Base-by-base conservation (phyloP, 495 filamentous ascomycete genomes). In the Penicillium roqueforti region DNA sequence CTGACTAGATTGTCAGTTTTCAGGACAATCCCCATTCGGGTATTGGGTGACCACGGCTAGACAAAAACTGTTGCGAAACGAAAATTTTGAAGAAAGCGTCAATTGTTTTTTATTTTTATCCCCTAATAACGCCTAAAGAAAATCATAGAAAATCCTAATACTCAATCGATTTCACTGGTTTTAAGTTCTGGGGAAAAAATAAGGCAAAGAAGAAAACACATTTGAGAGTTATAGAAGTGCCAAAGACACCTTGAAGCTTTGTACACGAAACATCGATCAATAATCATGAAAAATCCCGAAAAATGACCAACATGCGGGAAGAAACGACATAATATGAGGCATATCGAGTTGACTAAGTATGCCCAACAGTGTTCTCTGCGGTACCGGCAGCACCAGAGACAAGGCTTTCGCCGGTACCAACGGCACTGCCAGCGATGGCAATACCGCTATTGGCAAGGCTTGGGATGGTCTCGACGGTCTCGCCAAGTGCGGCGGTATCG, bases 221-320 rank as follows among this genome's bases (percentile, higher is more conserved):
- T n/a, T 5, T 20, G 16, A 18, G 14, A 55, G 28, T 55, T 48
- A 26, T 47, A 38, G 22, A 53, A 32, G 31, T 54, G 51, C 47
- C 28, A 31, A 57, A 55, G 10, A 32, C 55, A 50, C 52, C 50
- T 26, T 50, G 4, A 54, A 47, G 38, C 61, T 57, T 49, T 53
- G 43, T 60, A 60, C 54, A 60, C 11, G 9, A 36, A 46, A n/a
- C 32, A 18, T 41, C 8, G 16, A 32, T 32, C 7, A 39, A 11
- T 22, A 39, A 11, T 22, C 10, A 49, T 18, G 39, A 19, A 57
- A 51, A 32, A 36, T 34, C 11, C 9, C 16, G 3, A 11, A 43
- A 28, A 14, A 42, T n/a, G 7, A 20, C 1, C n/a, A 6, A 19
- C 4, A 23, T 16, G 7, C 18, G 4, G 38, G 6, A 36, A 54